Evolutionary conservation across 1,284 basidiomycete species (phyloP), one percentile per base, ranked within the genome.

Genomic region (Rhodotorula mucilaginosa): DNA sequence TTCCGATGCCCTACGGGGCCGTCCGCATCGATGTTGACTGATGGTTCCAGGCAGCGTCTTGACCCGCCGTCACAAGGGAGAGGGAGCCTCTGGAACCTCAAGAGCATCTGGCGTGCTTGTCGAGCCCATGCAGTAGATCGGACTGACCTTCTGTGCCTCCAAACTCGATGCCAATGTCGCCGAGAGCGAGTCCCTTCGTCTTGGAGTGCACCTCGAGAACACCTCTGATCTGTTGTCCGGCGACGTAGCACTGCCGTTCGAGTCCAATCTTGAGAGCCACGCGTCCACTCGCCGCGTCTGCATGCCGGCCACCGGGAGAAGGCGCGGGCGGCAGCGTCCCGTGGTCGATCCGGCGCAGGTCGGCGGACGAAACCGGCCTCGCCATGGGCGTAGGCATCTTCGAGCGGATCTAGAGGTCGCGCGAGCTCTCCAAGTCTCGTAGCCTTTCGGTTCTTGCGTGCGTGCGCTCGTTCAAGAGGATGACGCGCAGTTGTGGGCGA

Each of bases 111-210:
- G 12, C 10, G 10, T 44, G 39, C 12, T 44, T 44, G 10, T 44
- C 10, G 2, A 10, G 12, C 39, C 10, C 39, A 44, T 8, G 39
- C 39, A 44, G 12, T 44, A 44, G 39, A 10, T 2, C 15, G 13
- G 6, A 67, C 73, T 58, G 51, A 74, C 73, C 71, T 62, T 71
- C 69, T 21, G 59, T 19, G 18, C 73, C 76, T 18, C 34, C 63
- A 48, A 79, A 48, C 63, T 75, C 77, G 59, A 77, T 23, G 13
- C 74, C 74, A 15, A 79, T 63, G 34, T 73, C 76, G 39, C 74
- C 77, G 21, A 79, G 57, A 29, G 67, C 72, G 6, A 76, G 19
- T 39, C 58, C 39, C 6, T 70, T 54, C 19, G 60, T 48, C 58
- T 67, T 72, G 26, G 76, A 75, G 4, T 54, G 52, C 5, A 78